Base-by-base conservation (phyloP, 129 eudicot species). In the Arctium minus region DNA sequence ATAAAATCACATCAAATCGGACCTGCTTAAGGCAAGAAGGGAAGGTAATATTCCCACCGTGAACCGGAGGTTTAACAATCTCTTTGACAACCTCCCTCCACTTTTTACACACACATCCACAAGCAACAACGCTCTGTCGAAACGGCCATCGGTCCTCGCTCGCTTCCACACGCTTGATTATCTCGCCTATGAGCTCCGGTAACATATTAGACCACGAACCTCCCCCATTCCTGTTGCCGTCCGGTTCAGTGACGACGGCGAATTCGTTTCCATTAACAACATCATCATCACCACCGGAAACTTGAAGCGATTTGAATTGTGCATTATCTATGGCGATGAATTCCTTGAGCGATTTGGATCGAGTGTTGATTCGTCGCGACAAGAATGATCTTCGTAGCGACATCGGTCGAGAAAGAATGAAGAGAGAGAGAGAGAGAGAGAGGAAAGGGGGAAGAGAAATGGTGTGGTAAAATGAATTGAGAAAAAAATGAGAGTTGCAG, bases 1-100 rank as follows among this genome's bases (percentile, higher is more conserved):
- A 71, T 6, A 60, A 70, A 39, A 78, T 9, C 40, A 76, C 12
- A 2, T 71, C 29, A 27, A 78, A 70, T 15, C 0, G 2, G 2
- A 95, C 98, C 98, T 92, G 90, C 37, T 95, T 95, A 4, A 95
- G 93, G 81, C 94, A 92, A 22, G 97, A 88, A 74, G 97, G 98
- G 75, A 95, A 95, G 9, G 98, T 95, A 72, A 95, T 95, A 73
- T 48, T 89, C 29, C 93, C 94, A 65, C 88, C 81, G n/a, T 80
- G 83, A 75, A 64, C 75, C 15, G 91, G 86, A 13, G 90, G 78
- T 73, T 83, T 84, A 56, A 93, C 94, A 0, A 87, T 89, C 68
- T 91, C 94, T 32, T 79, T 90, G 0, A 92, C 88, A 37, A 90
- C 90, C 33, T 87, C 97, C 40, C 97, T 88, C 98, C 98, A 95